Evolutionary conservation across 2,329 filamentous ascomycete species (phyloP).

Genomic region (Aspergillaceae sp.): DNA sequence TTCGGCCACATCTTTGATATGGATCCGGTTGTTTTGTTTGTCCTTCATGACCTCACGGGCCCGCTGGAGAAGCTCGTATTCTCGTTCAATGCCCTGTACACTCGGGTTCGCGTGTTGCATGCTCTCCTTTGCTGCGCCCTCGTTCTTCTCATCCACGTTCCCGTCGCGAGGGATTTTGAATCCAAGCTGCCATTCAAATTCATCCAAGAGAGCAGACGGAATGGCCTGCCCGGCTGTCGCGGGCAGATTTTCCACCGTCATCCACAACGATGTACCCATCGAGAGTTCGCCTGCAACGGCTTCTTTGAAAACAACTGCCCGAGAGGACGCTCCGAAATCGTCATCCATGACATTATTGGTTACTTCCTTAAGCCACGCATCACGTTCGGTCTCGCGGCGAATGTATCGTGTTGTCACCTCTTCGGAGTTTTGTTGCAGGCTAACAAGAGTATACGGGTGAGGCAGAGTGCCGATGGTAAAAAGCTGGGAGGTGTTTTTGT

Average conservation of each 20-base stretch:
- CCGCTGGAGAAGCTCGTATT: slow-evolving; percentile 43
- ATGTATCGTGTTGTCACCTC: slow-evolving; percentile 57
- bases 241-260: slow-evolving; percentile 59
- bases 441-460: slow-evolving; percentile 77
- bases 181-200: slow-evolving; percentile 83
- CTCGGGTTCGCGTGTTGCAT: slow-evolving; percentile 30
- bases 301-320: slow-evolving; percentile 71
- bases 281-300: slow-evolving; percentile 63
- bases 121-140: slow-evolving; percentile 24
- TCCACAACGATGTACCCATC: slow-evolving; percentile 63
- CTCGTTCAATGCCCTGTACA: slow-evolving; percentile 30
- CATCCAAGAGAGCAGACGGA: slow-evolving; percentile 44
- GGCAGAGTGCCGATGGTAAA: slow-evolving; percentile 85
- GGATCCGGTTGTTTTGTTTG: slow-evolving; percentile 28
- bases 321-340: slow-evolving; percentile 53
- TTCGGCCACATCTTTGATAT: slow-evolving; percentile 38
- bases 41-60: slow-evolving; percentile 39
- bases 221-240: slow-evolving; percentile 43
- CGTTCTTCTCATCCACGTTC: slow-evolving; percentile 30
- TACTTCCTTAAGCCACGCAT: slow-evolving; percentile 66
- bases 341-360: slow-evolving; percentile 61
- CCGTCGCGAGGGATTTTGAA: slow-evolving; percentile 61
- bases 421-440: slow-evolving; percentile 53
- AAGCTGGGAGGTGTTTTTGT: slow-evolving; percentile 60
- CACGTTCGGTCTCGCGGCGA: slow-evolving; percentile 59